Evolutionary conservation across 345 rosid genomes (phyloP).

Genomic region (Eucalyptus tenuipes): DNA sequence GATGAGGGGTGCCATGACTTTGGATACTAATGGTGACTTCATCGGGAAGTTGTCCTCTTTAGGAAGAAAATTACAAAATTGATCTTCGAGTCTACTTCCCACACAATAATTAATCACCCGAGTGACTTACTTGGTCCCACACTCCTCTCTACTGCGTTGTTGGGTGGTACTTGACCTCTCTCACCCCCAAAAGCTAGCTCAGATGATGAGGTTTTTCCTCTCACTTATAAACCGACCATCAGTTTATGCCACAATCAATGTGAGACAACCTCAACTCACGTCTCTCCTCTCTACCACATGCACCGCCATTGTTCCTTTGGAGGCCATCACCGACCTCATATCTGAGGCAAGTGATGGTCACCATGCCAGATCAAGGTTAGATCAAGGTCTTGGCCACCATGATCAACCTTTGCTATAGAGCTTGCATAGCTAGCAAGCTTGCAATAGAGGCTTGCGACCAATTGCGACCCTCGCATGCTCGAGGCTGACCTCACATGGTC

Average conservation of each 20-base stretch:
- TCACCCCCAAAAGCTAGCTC: too few species aligned
- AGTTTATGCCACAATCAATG: too few species aligned
- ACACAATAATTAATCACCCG: background rate
- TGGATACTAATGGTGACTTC: background rate
- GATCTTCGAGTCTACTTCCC: background rate
- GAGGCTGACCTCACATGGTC: too few species aligned
- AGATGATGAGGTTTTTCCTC: too few species aligned
- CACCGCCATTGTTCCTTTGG: background rate
- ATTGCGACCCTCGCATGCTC: too few species aligned
- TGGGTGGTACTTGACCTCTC: too few species aligned
- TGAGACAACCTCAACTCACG: too few species aligned
- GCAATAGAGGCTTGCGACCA: too few species aligned
- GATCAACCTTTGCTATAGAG: background rate
- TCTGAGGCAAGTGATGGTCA: background rate
- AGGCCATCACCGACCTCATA: background rate
- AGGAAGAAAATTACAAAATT: background rate
- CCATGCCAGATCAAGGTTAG: background rate
- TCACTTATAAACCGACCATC: too few species aligned
- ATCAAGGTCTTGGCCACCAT: background rate
- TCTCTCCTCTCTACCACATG: background rate
- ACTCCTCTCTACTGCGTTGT: background rate
- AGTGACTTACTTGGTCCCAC: background rate
- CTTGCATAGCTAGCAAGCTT: background rate
- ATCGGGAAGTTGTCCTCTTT: background rate
- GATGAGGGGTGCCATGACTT: conserved; percentile 3